Percentiles rank a stretch among this genome's conserved stretches.
These are phyloP conservation scores for Colletotrichum liriopes DNA, from an alignment of 2,329 filamentous ascomycete genomes.

Conservation along the genomic window DNA sequence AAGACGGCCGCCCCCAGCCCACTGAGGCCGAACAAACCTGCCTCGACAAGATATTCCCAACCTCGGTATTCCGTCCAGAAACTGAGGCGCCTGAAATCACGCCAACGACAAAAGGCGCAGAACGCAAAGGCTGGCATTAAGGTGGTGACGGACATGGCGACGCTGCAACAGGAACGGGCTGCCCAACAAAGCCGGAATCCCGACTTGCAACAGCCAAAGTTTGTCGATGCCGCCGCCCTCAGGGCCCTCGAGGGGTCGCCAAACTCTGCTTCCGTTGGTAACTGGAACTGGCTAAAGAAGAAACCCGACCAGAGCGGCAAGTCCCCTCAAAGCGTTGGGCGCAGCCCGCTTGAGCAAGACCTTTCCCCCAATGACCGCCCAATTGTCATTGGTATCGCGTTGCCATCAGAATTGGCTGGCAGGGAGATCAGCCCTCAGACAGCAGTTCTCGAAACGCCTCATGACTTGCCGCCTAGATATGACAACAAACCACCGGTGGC, in stretches of 20 bases:
- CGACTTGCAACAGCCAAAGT: slow-evolving; percentile 57
- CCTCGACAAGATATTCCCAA: slow-evolving; percentile 37
- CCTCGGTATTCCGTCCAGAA: slow-evolving; percentile 56
- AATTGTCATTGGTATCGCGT: slow-evolving; percentile 80
- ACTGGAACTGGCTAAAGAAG: slow-evolving; percentile 70
- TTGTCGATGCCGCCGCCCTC: slow-evolving; percentile 73
- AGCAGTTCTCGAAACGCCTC: slow-evolving; percentile 58
- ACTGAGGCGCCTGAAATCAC: slow-evolving; percentile 68
- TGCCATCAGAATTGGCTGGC: slow-evolving; percentile 66
- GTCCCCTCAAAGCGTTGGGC: slow-evolving; percentile 46
- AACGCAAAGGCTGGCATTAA: slow-evolving; percentile 76
- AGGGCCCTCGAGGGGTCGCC: slow-evolving; percentile 72
- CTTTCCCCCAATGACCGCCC: slow-evolving; percentile 79
- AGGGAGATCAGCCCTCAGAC: slow-evolving; percentile 65
- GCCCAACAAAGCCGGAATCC: slow-evolving; percentile 51
- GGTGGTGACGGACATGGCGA: slow-evolving; percentile 79
- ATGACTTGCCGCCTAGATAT: slow-evolving; percentile 47
- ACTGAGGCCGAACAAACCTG: slow-evolving; percentile 30
- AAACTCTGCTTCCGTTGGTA: slow-evolving; percentile 68
- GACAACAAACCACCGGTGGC: slow-evolving; percentile 33
- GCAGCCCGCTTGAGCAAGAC: slow-evolving; percentile 56
- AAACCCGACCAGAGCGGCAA: slow-evolving; percentile 49
- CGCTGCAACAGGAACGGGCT: slow-evolving; percentile 60
- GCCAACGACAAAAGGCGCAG: slow-evolving; percentile 72
- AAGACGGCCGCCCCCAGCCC: slow-evolving; percentile 38